These are phyloP conservation scores for Cyberlindnera petersonii DNA, from an alignment of 805 yeast species.

Conservation along the genomic window DNA sequence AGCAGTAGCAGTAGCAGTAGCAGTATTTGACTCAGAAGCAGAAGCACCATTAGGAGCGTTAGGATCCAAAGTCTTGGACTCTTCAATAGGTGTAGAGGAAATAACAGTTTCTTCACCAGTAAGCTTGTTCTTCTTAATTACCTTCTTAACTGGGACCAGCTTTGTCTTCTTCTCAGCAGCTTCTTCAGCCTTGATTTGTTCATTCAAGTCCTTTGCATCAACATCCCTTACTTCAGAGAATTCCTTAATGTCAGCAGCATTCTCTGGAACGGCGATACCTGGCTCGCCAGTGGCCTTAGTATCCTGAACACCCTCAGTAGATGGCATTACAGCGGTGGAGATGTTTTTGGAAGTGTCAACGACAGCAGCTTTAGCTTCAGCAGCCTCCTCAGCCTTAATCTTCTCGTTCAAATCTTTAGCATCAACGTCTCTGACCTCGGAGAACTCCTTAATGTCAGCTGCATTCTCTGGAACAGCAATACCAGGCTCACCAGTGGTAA, in stretches of 20 bases:
- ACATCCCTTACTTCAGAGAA: slow-evolving; percentile 54
- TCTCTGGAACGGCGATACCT: slow-evolving; percentile 60
- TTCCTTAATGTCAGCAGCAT: slow-evolving; percentile 62
- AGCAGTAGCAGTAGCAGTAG: slow-evolving; percentile 7
- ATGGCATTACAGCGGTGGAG: slow-evolving; percentile 44
- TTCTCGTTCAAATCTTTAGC: slow-evolving; percentile 45
- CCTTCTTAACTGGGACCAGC: slow-evolving; percentile 35
- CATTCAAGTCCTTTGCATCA: slow-evolving; percentile 57
- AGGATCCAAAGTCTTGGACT: slow-evolving; percentile 21
- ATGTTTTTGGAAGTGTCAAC: slow-evolving; percentile 1
- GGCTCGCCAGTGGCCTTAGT: slow-evolving; percentile 58
- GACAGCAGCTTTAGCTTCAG: slow-evolving; percentile 7
- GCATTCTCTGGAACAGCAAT: slow-evolving; percentile 56
- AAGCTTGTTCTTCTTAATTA: slow-evolving; percentile 35
- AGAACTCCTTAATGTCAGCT: slow-evolving; percentile 54
- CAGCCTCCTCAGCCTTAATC: slow-evolving; percentile 14
- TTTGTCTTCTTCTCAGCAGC: slow-evolving; percentile 25
- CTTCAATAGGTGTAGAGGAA: slow-evolving; percentile 29
- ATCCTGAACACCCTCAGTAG: slow-evolving; percentile 38
- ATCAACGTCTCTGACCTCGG: slow-evolving; percentile 43
- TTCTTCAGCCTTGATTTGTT: slow-evolving; percentile 29
- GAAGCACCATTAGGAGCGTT: slow-evolving; percentile 8
- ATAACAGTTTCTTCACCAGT: slow-evolving; percentile 39
- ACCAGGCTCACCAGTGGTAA: slow-evolving; percentile 68
- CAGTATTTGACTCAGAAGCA: slow-evolving; percentile 2